These are phyloP conservation scores for Acanthamoeba healyi DNA, from an alignment of 208 protist species.

Conservation along the genomic window DNA sequence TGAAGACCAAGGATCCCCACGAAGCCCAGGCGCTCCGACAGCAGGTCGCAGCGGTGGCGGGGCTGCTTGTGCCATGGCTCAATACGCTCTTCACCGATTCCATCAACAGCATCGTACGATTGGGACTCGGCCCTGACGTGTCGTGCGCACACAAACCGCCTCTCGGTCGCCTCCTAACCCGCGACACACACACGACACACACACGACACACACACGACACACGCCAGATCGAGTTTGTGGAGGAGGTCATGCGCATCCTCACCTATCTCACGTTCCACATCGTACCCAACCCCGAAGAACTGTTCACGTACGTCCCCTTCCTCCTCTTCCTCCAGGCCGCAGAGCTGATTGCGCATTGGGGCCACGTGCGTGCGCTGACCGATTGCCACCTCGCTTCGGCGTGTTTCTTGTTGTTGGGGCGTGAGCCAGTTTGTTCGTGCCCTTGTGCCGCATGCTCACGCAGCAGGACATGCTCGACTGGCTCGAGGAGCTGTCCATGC, in stretches of 20 bases:
- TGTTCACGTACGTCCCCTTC: background rate
- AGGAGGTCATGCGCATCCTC: conserved; percentile 5
- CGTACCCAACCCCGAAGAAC: background rate
- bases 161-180: background rate
- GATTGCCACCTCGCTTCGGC: background rate
- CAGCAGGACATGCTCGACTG: background rate
- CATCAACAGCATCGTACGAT: background rate
- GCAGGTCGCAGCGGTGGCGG: background rate
- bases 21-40: background rate
- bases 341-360: too few species aligned
- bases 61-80: background rate
- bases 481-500: background rate
- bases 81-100: background rate
- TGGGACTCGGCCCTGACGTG: too few species aligned
- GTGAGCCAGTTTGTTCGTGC: background rate
- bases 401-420: too few species aligned
- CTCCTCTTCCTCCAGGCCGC: background rate
- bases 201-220: too few species aligned
- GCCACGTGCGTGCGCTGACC: background rate
- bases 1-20: background rate
- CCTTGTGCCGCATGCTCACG: background rate
- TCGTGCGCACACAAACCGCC: background rate
- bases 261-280: conserved; percentile 5
- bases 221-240: conserved; percentile 7
- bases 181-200: too few species aligned